Evolutionary conservation across 345 rosid genomes (phyloP).

Genomic region (Gossypium herbaceum): DNA sequence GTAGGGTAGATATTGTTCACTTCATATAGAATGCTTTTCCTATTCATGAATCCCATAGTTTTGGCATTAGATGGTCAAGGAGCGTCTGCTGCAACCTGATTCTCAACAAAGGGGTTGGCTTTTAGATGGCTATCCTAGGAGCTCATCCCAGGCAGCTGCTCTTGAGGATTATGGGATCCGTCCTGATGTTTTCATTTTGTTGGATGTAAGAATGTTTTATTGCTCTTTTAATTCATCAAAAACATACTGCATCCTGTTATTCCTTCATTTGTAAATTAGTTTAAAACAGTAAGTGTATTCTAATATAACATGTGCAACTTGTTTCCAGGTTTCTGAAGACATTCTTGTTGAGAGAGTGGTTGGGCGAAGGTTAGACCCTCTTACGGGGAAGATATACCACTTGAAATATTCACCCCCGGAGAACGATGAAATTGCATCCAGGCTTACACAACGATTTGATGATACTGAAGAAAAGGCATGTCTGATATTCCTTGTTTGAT

Average conservation of each 20-base stretch:
- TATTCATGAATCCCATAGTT: conserved; percentile 17
- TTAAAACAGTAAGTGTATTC: neutral
- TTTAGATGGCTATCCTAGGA: conserved; percentile 95
- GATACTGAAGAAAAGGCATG: conserved; percentile 93
- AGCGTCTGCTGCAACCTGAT: conserved; percentile 65
- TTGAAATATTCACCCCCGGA: conserved; percentile 87
- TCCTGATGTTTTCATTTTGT: conserved; percentile 82
- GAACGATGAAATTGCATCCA: conserved; percentile 74
- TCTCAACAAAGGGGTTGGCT: conserved; percentile 86
- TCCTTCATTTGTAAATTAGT: neutral
- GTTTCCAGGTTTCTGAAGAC: conserved; percentile 81
- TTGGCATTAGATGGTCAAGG: conserved; percentile 74
- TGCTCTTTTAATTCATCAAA: neutral
- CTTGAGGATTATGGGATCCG: conserved; percentile 55
- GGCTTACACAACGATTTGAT: conserved; percentile 88
- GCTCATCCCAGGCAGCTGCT: conserved; percentile 82
- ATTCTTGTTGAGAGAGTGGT: conserved; percentile 87
- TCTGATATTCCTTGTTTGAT: conserved; percentile 7
- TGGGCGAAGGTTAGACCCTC: conserved; percentile 89
- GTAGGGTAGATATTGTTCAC: conserved; percentile 26
- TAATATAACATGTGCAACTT: conserved; percentile 6
- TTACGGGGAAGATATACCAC: conserved; percentile 92
- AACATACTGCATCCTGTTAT: neutral
- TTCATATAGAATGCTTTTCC: conserved; percentile 13
- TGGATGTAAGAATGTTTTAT: conserved; percentile 52